Percentiles rank a stretch among this genome's conserved stretches.
Evolutionary conservation across 768 basidiomycete species (phyloP).

Genomic region (Kwoniella pini): DNA sequence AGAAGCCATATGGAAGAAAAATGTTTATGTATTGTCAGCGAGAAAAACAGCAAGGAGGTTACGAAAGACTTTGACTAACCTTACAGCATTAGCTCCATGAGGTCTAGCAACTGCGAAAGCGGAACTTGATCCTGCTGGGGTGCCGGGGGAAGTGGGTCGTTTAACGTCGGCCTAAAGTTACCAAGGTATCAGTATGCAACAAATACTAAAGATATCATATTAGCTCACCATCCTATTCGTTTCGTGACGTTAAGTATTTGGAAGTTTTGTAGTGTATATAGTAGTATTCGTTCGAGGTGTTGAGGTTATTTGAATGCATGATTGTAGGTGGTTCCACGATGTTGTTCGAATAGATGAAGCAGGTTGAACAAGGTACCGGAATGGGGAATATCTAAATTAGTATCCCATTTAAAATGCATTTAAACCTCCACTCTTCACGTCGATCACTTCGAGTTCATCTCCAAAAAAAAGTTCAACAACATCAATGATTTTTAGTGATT

Average conservation of each 20-base stretch:
- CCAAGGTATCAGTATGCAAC: not conserved
- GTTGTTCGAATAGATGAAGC: not conserved
- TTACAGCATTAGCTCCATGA: conserved; percentile 53
- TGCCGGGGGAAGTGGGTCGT: conserved; percentile 49
- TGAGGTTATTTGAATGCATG: not conserved
- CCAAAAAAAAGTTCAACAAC: no score
- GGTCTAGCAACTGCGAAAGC: conserved; percentile 48
- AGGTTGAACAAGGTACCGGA: conserved; percentile 1
- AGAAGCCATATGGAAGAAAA: no score
- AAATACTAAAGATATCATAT: no score
- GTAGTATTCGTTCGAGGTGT: not conserved
- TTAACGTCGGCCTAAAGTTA: conserved; percentile 40
- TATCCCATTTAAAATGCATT: not conserved
- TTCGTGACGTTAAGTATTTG: not conserved
- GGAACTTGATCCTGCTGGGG: conserved; percentile 35
- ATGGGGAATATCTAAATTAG: not conserved
- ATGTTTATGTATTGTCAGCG: not conserved
- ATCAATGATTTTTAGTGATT: no score
- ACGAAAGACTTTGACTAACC: conserved; percentile 37
- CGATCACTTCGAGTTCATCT: no score
- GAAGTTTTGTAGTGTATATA: not conserved
- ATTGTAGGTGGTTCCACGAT: conserved; percentile 16
- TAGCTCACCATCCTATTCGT: conserved; percentile 5
- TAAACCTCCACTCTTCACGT: conserved; percentile 11
- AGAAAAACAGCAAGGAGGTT: not conserved